A percentile compares a stretch with the other conserved stretches of the same genome.
These are phyloP conservation scores for Populus alba DNA, from an alignment of 345 rosid species.

Conservation along the genomic window DNA sequence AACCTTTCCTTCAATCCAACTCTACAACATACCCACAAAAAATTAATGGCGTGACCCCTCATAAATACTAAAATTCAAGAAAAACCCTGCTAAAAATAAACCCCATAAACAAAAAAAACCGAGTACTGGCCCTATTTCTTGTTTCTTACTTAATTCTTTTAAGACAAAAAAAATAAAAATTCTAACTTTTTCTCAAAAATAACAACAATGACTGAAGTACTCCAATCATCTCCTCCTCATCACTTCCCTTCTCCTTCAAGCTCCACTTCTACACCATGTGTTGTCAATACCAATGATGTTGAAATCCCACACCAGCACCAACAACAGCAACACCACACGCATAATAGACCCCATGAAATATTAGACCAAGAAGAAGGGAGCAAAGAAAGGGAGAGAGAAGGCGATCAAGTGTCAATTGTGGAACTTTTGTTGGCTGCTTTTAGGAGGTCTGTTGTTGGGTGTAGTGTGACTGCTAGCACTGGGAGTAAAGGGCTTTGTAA, in stretches of 20 bases:
- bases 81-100: constrained; percentile 23
- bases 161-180: neutral
- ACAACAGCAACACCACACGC: constrained; percentile 22
- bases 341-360: constrained; percentile 39
- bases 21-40: constrained; percentile 37
- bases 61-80: neutral
- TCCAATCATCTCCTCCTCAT: constrained; percentile 63
- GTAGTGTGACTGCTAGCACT: constrained; percentile 48
- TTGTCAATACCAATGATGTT: constrained; percentile 23
- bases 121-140: constrained; percentile 36
- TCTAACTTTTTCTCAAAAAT: constrained; percentile 9
- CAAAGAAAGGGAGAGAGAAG: constrained; percentile 30
- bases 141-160: constrained; percentile 16
- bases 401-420: constrained; percentile 70
- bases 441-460: constrained; percentile 76
- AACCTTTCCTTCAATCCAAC: constrained; percentile 75
- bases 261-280: constrained; percentile 59
- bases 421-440: constrained; percentile 62
- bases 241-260: constrained; percentile 90
- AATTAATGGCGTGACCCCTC: constrained; percentile 16
- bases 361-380: constrained; percentile 20
- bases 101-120: neutral
- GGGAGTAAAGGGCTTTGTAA: constrained; percentile 52
- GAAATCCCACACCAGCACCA: constrained; percentile 30
- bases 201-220: constrained; percentile 70